phyloP scores from a whole-genome alignment of 192 early-diverging fungal species.

The Glomus cerebriforme region DNA sequence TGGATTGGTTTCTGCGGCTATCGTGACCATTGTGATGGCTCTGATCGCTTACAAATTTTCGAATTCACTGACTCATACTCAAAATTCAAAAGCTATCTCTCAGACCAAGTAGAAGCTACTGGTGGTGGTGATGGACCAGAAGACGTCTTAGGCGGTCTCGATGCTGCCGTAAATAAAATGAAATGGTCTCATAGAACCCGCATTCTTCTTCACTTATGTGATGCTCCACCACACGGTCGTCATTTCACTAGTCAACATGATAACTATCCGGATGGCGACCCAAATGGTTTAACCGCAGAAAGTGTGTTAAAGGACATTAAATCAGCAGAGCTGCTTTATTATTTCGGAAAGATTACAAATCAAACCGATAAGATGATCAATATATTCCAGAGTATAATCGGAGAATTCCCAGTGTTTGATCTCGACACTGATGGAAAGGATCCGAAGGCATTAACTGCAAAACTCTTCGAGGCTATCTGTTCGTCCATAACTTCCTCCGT shows the following conservation, averaged over 20 bases:
- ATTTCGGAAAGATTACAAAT: conserved; percentile 21
- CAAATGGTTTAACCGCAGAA: conserved; percentile 29
- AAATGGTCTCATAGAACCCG: neutral
- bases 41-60: neutral
- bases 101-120: neutral
- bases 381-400: too few species aligned
- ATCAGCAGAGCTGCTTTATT: too few species aligned
- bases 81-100: neutral
- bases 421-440: neutral
- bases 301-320: neutral
- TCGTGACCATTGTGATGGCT: conserved; percentile 8
- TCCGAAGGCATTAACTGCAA: neutral
- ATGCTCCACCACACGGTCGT: conserved; percentile 19
- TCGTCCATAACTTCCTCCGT: neutral
- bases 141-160: conserved; percentile 27
- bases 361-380: conserved; percentile 5
- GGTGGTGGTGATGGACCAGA: conserved; percentile 29
- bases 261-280: conserved; percentile 25
- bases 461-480: conserved; percentile 1
- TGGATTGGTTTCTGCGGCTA: neutral
- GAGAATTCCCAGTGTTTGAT: neutral
- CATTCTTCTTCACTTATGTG: conserved; percentile 10
- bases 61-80: too few species aligned
- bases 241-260: neutral
- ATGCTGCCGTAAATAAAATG: neutral